Conservation (phyloP, 73 alveolate genomes). For the Paramecium pentaurelia region DNA sequence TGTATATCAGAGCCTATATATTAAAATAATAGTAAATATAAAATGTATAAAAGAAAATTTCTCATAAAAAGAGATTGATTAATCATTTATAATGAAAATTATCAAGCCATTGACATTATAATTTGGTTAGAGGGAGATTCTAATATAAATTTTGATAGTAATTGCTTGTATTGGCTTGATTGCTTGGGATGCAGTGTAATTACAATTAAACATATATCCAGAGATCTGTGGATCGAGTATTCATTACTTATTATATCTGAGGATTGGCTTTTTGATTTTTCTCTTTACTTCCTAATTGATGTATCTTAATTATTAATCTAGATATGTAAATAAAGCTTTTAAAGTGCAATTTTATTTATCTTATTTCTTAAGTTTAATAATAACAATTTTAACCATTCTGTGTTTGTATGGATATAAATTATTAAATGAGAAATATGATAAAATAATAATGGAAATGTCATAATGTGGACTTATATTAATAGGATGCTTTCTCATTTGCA, state of each 20-base stretch:
- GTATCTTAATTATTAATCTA: not conserved
- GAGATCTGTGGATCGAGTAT: not conserved
- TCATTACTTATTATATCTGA: not conserved
- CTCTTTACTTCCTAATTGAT: not conserved
- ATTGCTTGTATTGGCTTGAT: not conserved
- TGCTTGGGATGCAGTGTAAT: not conserved
- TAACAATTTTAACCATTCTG: not conserved
- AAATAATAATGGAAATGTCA: not conserved
- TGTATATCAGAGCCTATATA: not conserved
- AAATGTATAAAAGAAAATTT: not conserved
- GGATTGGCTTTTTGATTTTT: not conserved
- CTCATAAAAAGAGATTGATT: not conserved
- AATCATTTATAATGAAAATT: not conserved
- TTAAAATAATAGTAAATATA: not conserved
- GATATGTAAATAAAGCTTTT: not conserved
- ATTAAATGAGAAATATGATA: not conserved
- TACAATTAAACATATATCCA: not conserved
- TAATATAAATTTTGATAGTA: not conserved
- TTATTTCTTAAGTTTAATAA: not conserved
- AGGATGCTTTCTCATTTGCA: not conserved
- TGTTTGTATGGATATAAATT: not conserved
- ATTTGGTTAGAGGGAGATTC: not conserved
- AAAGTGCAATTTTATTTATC: not conserved
- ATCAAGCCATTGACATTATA: not conserved
- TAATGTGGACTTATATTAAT: not conserved